A percentile compares a stretch with the other conserved stretches of the same genome.
Conservation (phyloP, 2,329 filamentous ascomycete species). For the Fusarium papillatum region DNA sequence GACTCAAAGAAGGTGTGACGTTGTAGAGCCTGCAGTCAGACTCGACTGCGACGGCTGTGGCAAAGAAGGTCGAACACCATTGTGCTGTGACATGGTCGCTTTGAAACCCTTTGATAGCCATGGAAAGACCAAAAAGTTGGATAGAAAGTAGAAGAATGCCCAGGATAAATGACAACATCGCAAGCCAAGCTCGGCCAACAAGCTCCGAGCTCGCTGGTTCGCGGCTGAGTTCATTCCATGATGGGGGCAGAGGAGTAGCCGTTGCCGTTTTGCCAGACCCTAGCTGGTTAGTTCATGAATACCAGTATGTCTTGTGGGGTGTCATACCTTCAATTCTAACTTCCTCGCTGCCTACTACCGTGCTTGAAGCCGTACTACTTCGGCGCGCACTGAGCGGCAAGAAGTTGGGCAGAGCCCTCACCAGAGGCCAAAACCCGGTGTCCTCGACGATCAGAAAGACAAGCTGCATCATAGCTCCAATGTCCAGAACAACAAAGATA, state of each 20-base stretch:
- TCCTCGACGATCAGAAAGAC: conserved; percentile 2
- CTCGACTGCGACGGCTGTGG: background rate
- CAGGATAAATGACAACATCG: background rate
- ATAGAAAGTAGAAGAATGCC: background rate
- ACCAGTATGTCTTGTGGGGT: fast-evolving
- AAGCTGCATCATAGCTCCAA: conserved; percentile 8
- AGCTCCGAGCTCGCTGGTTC: background rate
- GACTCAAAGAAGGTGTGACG: background rate
- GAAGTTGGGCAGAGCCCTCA: background rate
- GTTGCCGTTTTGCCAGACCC: background rate
- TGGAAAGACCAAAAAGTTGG: conserved; percentile 3
- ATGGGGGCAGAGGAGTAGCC: background rate
- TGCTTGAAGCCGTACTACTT: background rate
- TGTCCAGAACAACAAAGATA: conserved; percentile 7
- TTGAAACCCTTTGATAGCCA: background rate
- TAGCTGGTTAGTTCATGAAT: background rate
- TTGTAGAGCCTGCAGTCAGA: background rate
- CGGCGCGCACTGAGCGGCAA: background rate
- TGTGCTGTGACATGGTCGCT: background rate
- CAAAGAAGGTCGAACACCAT: conserved; percentile 7
- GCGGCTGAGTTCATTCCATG: background rate
- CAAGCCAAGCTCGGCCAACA: conserved; percentile 6
- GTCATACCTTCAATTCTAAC: background rate
- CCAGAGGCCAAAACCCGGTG: background rate
- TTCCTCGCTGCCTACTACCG: background rate